Evolutionary conservation across 2,329 filamentous ascomycete genomes (phyloP).

Genomic region (Verticillium tricorpus): DNA sequence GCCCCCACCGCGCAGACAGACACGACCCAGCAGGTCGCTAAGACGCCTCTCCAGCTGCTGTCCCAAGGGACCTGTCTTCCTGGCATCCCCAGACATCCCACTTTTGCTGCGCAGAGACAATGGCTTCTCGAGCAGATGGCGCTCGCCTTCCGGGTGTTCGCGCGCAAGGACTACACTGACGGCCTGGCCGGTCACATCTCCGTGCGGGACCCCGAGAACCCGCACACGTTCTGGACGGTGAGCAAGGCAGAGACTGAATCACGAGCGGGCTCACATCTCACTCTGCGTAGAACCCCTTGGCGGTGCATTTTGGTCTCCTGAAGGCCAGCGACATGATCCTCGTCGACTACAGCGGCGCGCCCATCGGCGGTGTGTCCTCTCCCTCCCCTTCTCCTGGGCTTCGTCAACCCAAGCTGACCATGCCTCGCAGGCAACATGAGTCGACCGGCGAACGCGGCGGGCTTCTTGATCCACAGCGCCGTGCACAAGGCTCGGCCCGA

Average conservation of each 20-base stretch:
- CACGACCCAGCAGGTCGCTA: not conserved
- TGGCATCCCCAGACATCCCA: constrained; percentile 18
- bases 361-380: constrained; percentile 44
- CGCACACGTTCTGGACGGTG: constrained; percentile 38
- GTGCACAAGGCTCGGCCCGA: constrained; percentile 62
- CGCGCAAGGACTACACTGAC: constrained; percentile 37
- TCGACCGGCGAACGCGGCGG: constrained; percentile 57
- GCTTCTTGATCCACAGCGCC: constrained; percentile 64
- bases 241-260: constrained; percentile 30
- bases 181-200: constrained; percentile 41
- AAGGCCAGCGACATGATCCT: constrained; percentile 63
- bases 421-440: not conserved
- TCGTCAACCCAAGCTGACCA: not conserved
- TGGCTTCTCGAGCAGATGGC: constrained; percentile 29
- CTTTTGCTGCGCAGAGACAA: constrained; percentile 19
- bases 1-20: too few species aligned
- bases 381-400: not conserved
- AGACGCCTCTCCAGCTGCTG: constrained; percentile 29
- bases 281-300: constrained; percentile 45
- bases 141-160: constrained; percentile 42
- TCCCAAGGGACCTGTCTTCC: constrained; percentile 21
- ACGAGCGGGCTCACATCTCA: too few species aligned
- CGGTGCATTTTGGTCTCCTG: constrained; percentile 59
- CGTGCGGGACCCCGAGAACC: constrained; percentile 25
- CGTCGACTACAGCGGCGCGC: constrained; percentile 52